These are phyloP conservation scores for Vigna hirtella DNA, from an alignment of 306 rosid species.

Conservation along the genomic window DNA sequence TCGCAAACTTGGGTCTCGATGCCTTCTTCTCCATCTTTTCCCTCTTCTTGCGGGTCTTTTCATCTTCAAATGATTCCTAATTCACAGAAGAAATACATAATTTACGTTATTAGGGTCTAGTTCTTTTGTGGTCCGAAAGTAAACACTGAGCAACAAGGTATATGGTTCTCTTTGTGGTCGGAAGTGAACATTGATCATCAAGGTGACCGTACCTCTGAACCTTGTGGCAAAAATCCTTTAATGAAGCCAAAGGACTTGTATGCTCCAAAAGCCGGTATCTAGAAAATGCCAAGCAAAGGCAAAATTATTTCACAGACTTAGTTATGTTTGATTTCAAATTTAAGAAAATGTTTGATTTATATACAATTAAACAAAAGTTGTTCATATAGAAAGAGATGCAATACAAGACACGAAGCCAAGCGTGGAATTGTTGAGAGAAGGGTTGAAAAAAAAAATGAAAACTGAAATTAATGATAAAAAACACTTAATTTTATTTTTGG, in stretches of 20 bases:
- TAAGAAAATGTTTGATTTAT: too few relatives aligned
- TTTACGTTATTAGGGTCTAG: constrained; percentile 21
- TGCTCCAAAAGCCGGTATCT: constrained; percentile 91
- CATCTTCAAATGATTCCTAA: constrained; percentile 84
- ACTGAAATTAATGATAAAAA: not conserved
- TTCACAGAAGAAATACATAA: constrained; percentile 30
- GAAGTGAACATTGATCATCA: constrained; percentile 12
- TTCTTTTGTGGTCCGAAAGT: not conserved
- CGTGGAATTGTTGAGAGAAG: not conserved
- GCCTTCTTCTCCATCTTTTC: constrained; percentile 97
- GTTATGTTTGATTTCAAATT: too few relatives aligned
- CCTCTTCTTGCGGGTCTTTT: constrained; percentile 89
- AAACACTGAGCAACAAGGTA: constrained; percentile 11
- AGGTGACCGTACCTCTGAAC: constrained; percentile 68
- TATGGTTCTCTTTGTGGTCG: not conserved
- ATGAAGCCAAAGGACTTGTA: constrained; percentile 83
- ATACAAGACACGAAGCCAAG: too few relatives aligned
- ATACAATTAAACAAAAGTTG: not conserved
- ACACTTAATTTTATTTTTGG: not conserved
- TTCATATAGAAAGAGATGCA: too few relatives aligned
- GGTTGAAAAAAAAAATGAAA: too few relatives aligned
- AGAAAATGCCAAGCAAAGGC: constrained; percentile 40
- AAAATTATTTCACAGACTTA: constrained; percentile 28
- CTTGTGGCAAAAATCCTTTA: constrained; percentile 68
- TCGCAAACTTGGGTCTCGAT: constrained; percentile 74